Conservation (phyloP, 345 rosid genomes). For the Toxicodendron radicans region DNA sequence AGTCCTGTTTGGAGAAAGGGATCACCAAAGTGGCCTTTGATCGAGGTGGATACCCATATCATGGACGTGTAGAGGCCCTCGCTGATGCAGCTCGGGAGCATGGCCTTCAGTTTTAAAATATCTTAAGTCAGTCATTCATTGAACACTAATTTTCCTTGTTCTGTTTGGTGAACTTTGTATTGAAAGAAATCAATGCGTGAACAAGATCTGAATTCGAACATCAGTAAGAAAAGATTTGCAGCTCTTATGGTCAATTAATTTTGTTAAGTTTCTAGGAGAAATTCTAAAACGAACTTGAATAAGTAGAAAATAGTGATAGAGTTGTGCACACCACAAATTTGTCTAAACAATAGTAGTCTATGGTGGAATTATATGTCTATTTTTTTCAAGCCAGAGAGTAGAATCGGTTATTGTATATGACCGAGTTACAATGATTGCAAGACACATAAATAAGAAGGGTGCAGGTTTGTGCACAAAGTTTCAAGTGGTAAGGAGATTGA, state of each 20-base stretch:
- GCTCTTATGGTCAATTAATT: background rate
- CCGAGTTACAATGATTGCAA: background rate
- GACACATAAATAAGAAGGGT: background rate
- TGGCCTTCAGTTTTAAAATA: constrained; percentile 64
- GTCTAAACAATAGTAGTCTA: too few relatives aligned
- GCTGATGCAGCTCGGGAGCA: constrained; percentile 83
- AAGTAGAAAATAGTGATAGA: background rate
- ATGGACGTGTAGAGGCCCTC: constrained; percentile 81
- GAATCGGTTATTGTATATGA: background rate
- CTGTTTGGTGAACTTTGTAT: background rate
- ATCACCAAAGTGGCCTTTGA: constrained; percentile 86
- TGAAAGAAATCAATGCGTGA: background rate
- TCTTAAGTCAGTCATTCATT: constrained; percentile 19
- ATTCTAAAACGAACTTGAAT: background rate
- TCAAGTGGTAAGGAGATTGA: background rate
- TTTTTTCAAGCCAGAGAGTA: background rate
- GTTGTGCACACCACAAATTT: background rate
- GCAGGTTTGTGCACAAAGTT: background rate
- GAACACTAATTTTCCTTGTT: constrained; percentile 6
- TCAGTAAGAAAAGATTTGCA: background rate
- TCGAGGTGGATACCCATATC: constrained; percentile 90
- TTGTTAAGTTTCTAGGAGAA: background rate
- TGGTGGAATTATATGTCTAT: too few relatives aligned
- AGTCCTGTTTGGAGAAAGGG: constrained; percentile 87
- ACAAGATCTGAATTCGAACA: background rate